phyloP scores from a whole-genome alignment of 345 rosid genomes.

The Adansonia digitata region DNA sequence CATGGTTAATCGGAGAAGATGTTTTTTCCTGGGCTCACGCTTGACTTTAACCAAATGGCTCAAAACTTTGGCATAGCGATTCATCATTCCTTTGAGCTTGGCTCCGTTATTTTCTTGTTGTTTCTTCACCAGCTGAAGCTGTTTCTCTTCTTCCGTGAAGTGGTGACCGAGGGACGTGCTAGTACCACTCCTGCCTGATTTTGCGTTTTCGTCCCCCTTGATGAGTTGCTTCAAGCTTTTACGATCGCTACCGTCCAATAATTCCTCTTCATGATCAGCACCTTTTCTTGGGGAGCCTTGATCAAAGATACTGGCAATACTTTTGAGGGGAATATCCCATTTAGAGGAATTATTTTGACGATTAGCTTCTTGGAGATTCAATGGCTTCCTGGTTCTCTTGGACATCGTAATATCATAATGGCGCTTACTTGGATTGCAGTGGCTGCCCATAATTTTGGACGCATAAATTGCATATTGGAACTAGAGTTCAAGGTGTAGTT shows the following conservation, averaged over 20 bases:
- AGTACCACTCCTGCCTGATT: constrained; percentile 22
- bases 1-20: constrained; percentile 19
- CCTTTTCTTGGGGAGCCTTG: not conserved
- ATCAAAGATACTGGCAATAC: not conserved
- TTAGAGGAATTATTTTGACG: not conserved
- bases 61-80: constrained; percentile 53
- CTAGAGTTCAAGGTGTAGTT: no score
- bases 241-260: constrained; percentile 16
- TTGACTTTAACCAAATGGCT: constrained; percentile 51
- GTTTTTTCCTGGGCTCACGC: constrained; percentile 29
- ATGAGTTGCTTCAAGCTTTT: constrained; percentile 66
- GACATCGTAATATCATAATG: constrained; percentile 61
- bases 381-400: constrained; percentile 68
- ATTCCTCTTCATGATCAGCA: not conserved
- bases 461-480: no score
- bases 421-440: constrained; percentile 26
- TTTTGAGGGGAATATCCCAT: not conserved
- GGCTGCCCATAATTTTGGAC: constrained; percentile 57
- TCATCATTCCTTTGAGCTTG: constrained; percentile 56
- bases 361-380: not conserved
- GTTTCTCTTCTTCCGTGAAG: constrained; percentile 42
- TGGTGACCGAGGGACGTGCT: constrained; percentile 43
- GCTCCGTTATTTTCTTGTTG: constrained; percentile 29
- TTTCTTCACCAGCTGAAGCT: constrained; percentile 43
- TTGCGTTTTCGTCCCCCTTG: constrained; percentile 21